Evolutionary conservation across 2,329 filamentous ascomycete genomes (phyloP).

Genomic region (Coleophoma eucalyptorum): DNA sequence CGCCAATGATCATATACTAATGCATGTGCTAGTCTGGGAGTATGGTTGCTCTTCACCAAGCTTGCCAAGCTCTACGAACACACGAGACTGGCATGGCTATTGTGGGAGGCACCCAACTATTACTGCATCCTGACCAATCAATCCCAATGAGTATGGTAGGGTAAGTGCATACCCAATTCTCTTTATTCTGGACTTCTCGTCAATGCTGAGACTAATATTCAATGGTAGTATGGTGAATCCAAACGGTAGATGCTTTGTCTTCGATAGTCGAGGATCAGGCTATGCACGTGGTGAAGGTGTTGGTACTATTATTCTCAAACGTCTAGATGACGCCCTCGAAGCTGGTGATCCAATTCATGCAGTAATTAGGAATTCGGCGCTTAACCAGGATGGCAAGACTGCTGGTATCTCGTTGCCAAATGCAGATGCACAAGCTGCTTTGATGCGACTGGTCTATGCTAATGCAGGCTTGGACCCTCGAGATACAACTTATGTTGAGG

Average conservation of each 20-base stretch:
- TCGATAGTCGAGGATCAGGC: slow-evolving; percentile 36
- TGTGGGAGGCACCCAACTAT: slow-evolving; percentile 2
- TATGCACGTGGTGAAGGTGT: slow-evolving; percentile 43
- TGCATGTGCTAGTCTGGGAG: slow-evolving; percentile 25
- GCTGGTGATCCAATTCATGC: slow-evolving; percentile 38
- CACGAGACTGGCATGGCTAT: slow-evolving; percentile 22
- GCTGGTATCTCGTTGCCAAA: slow-evolving; percentile 38
- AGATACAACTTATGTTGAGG: slow-evolving; percentile 12
- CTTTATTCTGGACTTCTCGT: neutral
- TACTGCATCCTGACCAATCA: slow-evolving; percentile 1
- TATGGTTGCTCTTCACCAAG: slow-evolving; percentile 48
- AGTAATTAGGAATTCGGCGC: slow-evolving; percentile 35
- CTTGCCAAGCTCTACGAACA: slow-evolving; percentile 31
- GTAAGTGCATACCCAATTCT: neutral
- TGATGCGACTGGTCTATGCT: slow-evolving; percentile 28
- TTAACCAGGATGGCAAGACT: slow-evolving; percentile 40
- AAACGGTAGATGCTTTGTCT: slow-evolving; percentile 26
- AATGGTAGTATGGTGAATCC: slow-evolving; percentile 20
- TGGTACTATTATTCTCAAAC: slow-evolving; percentile 36
- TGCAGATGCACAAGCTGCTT: slow-evolving; percentile 24
- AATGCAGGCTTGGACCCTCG: slow-evolving; percentile 5
- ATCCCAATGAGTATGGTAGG: slow-evolving; percentile 1
- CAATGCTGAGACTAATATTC: neutral
- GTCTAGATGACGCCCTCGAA: slow-evolving; percentile 33
- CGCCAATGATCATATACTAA: neutral